Percentiles rank a stretch among this genome's conserved stretches.
Conservation (phyloP, 495 filamentous ascomycete genomes). For the Stereocaulon alpinum region DNA sequence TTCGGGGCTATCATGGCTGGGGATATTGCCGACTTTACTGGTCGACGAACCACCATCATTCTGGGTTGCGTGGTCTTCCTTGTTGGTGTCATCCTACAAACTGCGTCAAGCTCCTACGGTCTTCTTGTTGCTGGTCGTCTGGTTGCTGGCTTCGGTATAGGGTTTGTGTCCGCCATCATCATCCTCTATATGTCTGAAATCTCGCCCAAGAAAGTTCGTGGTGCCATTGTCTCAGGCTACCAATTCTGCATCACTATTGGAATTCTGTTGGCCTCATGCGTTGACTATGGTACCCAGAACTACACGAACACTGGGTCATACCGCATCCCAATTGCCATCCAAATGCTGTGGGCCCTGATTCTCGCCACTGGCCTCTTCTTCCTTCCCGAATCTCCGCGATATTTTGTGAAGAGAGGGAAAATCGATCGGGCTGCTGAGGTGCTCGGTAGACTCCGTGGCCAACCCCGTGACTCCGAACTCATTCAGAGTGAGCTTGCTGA, state of each 20-base stretch:
- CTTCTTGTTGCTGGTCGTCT: constrained; percentile 61
- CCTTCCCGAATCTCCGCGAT: constrained; percentile 56
- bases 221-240: constrained; percentile 39
- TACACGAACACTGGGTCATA: constrained; percentile 25
- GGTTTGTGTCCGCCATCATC: constrained; percentile 60
- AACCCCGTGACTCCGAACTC: constrained; percentile 28
- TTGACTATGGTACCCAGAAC: constrained; percentile 44
- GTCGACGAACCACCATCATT: constrained; percentile 49
- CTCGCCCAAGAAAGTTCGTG: constrained; percentile 32
- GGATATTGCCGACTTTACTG: constrained; percentile 44
- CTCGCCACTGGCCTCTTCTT: constrained; percentile 56
- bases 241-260: constrained; percentile 39
- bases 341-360: constrained; percentile 62
- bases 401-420: constrained; percentile 45
- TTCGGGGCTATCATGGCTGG: constrained; percentile 50
- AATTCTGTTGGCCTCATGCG: constrained; percentile 40
- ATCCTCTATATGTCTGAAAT: constrained; percentile 43
- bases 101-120: constrained; percentile 32
- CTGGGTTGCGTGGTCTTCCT: constrained; percentile 44
- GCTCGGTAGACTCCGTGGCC: constrained; percentile 36
- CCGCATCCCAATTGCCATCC: constrained; percentile 33
- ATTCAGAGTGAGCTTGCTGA: constrained; percentile 55
- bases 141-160: constrained; percentile 62
- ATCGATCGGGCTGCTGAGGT: constrained; percentile 43
- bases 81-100: constrained; percentile 47